A percentile compares a stretch with the other conserved stretches of the same genome.
Conservation (phyloP, 73 alveolate genomes). For the Breviolum minutum region DNA sequence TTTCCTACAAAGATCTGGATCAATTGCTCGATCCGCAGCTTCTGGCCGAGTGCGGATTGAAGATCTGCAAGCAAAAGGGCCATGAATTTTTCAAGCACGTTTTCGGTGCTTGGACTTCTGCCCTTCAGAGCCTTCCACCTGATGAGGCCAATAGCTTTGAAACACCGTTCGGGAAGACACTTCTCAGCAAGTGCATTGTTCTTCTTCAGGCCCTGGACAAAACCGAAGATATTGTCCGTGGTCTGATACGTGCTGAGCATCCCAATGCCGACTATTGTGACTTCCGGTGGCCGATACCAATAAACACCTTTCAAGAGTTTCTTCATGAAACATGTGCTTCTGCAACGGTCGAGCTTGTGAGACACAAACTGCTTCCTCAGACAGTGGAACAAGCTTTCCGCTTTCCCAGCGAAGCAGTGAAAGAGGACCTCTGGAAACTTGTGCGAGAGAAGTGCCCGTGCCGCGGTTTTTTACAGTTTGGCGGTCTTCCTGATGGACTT, state of each 20-base stretch:
- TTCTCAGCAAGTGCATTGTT: not conserved
- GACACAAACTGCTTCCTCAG: not conserved
- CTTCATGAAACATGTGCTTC: not conserved
- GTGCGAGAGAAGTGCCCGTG: not conserved
- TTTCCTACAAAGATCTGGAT: not conserved
- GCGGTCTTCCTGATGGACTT: not conserved
- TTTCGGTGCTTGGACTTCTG: not conserved
- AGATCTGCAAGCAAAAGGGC: not conserved
- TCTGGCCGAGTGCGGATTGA: not conserved
- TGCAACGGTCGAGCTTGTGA: not conserved
- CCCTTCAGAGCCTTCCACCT: not conserved
- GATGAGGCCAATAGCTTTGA: not conserved
- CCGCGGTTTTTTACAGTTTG: not conserved
- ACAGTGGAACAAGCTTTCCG: not conserved
- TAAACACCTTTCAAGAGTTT: not conserved
- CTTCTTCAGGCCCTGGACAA: not conserved
- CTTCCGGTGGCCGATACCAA: not conserved
- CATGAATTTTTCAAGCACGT: not conserved
- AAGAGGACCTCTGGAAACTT: not conserved
- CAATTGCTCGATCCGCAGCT: not conserved
- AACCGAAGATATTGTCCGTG: not conserved
- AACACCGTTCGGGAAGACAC: not conserved
- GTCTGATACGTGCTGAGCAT: not conserved
- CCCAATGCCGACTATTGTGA: not conserved
- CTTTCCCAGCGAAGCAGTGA: not conserved